Percentiles rank a stretch among this genome's conserved stretches.
Evolutionary conservation across 75 land plant genomes (phyloP).

Genomic region (Isoetes taiwanensis): DNA sequence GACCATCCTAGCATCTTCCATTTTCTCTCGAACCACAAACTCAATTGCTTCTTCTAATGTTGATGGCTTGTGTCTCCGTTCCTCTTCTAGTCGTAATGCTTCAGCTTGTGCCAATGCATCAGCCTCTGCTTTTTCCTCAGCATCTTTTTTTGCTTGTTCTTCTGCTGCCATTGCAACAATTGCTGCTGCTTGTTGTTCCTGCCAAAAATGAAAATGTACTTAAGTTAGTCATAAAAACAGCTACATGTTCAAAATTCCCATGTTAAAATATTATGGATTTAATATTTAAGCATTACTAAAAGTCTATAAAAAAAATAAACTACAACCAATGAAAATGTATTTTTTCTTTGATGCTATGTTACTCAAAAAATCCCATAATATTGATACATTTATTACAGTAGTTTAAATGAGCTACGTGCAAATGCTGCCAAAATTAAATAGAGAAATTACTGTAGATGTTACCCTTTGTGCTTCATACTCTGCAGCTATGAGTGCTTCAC

Average conservation of each 20-base stretch:
- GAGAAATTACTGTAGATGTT: neutral
- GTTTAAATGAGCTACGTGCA: no score
- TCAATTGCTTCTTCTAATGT: slow-evolving; percentile 4
- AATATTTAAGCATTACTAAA: no score
- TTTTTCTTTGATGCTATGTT: no score
- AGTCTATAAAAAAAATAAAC: no score
- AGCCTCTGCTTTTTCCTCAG: neutral
- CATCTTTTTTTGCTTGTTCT: neutral
- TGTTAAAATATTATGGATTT: no score
- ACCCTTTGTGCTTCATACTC: neutral
- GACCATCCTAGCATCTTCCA: neutral
- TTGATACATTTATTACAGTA: no score
- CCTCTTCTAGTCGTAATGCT: neutral
- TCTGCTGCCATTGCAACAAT: neutral
- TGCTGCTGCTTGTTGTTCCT: neutral
- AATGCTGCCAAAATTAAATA: no score
- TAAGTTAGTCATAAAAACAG: no score
- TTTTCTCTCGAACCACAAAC: slow-evolving; percentile 3
- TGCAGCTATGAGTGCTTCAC: neutral
- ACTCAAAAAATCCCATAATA: no score
- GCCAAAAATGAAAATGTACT: neutral
- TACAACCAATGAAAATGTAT: no score
- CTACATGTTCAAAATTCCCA: no score
- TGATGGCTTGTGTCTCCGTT: neutral
- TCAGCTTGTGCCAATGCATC: slow-evolving; percentile 3